Evolutionary conservation across 2,329 filamentous ascomycete species (phyloP), one percentile per base, ranked within the genome.

Genomic region (Botryotinia calthae): DNA sequence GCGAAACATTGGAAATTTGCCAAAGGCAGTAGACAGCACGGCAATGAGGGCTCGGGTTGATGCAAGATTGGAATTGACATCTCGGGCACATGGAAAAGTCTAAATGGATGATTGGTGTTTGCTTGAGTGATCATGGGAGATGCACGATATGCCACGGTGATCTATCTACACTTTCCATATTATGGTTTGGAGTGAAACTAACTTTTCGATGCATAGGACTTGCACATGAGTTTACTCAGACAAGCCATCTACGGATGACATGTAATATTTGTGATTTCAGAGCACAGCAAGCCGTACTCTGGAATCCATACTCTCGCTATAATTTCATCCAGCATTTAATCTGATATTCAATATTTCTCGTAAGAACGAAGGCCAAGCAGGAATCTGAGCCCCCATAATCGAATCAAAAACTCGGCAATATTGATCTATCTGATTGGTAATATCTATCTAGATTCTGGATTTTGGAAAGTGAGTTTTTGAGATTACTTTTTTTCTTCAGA

Each of bases 171-270:
- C 16, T 61, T 1, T 18, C 4, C 10, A 25, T 4, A 16, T n/a
- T n/a, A 4, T 9, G 4, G 34, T 25, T 40, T 1, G 18, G 2
- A 18, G 22, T 40, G 8, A 9, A 4, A 16, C 12, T 40, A 40
- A n/a, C 1, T 61, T 16, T n/a, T 18, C 2, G 14, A 61, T 7
- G 22, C 22, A 16, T 3, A 4, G 22, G 3, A 34, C 12, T 61
- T 37, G 37, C 25, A 16, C n/a, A n/a, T 7, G 3, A 25, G 6
- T 16, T 8, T 14, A 40, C 3, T 12, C 14, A 54, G n/a, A 28
- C n/a, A 28, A 28, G 6, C 16, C 16, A 0, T 18, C n/a, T 9
- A 54, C 5, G n/a, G 2, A 28, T 28, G 1, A 0, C 5, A 28
- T 54, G 7, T 28, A 54, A 0, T 1, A 54, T 54, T 1, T 5